phyloP scores from a whole-genome alignment of 192 early-diverging fungal genomes.

The Thamnidium elegans region DNA sequence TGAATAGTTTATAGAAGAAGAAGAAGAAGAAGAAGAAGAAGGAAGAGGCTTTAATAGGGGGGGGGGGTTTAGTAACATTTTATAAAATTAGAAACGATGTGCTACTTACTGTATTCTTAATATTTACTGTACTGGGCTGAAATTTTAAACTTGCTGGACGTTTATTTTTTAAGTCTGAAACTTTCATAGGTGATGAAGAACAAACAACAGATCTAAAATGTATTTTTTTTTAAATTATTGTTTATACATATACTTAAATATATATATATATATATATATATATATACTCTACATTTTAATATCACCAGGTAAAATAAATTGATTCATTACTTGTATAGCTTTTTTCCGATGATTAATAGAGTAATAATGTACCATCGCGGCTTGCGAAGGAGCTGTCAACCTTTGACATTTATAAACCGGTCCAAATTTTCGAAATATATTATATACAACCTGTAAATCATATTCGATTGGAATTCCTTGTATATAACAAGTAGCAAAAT shows the following conservation, averaged over 20 bases:
- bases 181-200: not conserved
- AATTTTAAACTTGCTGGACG: not conserved
- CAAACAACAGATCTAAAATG: not conserved
- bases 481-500: slow-evolving; percentile 6
- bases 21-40: not conserved
- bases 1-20: not conserved
- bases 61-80: too few species aligned
- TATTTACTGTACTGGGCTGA: not conserved
- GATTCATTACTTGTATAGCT: slow-evolving; percentile 1
- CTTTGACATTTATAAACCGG: slow-evolving; percentile 9
- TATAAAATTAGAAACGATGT: too few species aligned
- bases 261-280: not conserved
- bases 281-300: slow-evolving; percentile 1
- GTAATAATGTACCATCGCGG: not conserved
- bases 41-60: too few species aligned
- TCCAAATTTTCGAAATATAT: not conserved
- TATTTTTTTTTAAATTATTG: not conserved
- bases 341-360: slow-evolving; percentile 9
- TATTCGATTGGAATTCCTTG: not conserved
- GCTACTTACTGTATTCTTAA: too few species aligned
- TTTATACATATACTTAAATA: not conserved
- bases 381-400: not conserved
- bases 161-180: slow-evolving; percentile 1
- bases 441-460: not conserved
- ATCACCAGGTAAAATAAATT: not conserved